phyloP scores from a whole-genome alignment of 495 filamentous ascomycete species.

The Mycothermus thermophilus region DNA sequence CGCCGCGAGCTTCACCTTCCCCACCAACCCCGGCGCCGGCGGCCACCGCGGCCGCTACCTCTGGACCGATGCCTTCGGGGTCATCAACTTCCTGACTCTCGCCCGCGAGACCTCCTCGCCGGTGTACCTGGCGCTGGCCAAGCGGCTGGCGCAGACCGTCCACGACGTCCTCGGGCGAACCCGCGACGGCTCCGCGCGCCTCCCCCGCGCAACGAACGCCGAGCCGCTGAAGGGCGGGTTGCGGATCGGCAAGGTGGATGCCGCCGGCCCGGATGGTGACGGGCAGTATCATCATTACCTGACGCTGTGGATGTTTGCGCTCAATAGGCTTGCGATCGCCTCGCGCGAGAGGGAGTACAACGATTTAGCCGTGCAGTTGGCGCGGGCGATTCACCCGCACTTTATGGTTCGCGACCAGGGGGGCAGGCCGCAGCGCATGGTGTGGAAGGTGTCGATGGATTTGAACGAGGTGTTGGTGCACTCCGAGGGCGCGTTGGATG shows the following conservation, averaged over 20 bases:
- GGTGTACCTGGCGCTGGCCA: conserved; percentile 41
- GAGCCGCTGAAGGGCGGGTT: conserved; percentile 47
- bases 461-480: conserved; percentile 36
- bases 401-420: conserved; percentile 38
- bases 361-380: conserved; percentile 40
- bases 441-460: conserved; percentile 50
- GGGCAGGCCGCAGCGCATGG: conserved; percentile 31
- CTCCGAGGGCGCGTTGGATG: conserved; percentile 48
- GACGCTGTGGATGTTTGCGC: conserved; percentile 58
- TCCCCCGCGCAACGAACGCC: conserved; percentile 40
- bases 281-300: conserved; percentile 59
- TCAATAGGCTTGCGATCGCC: conserved; percentile 45
- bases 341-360: conserved; percentile 39
- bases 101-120: conserved; percentile 27
- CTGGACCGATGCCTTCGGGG: conserved; percentile 58
- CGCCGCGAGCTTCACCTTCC: conserved; percentile 17
- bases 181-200: conserved; percentile 33
- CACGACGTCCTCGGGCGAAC: conserved; percentile 44
- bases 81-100: conserved; percentile 52
- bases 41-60: conserved; percentile 54
- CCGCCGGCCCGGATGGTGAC: conserved; percentile 40
- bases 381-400: conserved; percentile 42
- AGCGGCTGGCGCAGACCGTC: conserved; percentile 37
- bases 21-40: conserved; percentile 32
- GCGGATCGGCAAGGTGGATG: conserved; percentile 47